phyloP scores from a whole-genome alignment of 2,329 filamentous ascomycete genomes.

The Cytospora chrysosperma region DNA sequence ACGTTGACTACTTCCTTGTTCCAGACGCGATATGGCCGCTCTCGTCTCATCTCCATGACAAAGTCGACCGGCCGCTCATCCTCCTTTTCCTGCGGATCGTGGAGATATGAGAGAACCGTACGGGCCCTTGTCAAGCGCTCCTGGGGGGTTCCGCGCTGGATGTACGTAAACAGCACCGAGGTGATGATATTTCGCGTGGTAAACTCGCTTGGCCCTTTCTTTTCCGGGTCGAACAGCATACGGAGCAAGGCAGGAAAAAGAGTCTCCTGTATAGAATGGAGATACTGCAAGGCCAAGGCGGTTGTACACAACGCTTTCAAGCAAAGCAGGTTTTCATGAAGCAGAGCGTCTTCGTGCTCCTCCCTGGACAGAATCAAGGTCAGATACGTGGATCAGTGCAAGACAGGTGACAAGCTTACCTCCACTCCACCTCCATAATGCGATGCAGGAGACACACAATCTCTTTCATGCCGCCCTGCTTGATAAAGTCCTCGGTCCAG shows the following conservation, averaged over 20 bases:
- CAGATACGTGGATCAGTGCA: conserved; percentile 24
- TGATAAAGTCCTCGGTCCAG: conserved; percentile 92
- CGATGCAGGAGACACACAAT: conserved; percentile 82
- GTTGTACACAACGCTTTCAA: conserved; percentile 94
- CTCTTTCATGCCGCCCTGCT: conserved; percentile 87
- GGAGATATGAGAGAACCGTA: conserved; percentile 75
- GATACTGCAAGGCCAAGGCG: conserved; percentile 76
- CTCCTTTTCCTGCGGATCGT: conserved; percentile 74
- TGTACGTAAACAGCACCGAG: conserved; percentile 84
- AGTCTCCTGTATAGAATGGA: conserved; percentile 74
- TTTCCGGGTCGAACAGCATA: conserved; percentile 96
- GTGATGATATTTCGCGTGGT: conserved; percentile 89
- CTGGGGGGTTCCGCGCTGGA: conserved; percentile 62
- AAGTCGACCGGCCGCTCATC: conserved; percentile 77
- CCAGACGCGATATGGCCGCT: conserved; percentile 90
- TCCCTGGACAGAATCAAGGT: conserved; percentile 55
- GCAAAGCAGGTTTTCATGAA: conserved; percentile 90
- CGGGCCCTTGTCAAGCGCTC: conserved; percentile 68
- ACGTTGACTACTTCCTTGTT: conserved; percentile 89
- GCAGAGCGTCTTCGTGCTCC: conserved; percentile 89
- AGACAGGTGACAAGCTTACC: conserved; percentile 52
- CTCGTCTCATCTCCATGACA: conserved; percentile 82
- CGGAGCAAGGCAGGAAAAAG: conserved; percentile 83
- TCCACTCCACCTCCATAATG: conserved; percentile 96
- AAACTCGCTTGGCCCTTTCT: conserved; percentile 96